Evolutionary conservation across 306 rosid species (phyloP).

Genomic region (Gastrolobium bilobum): DNA sequence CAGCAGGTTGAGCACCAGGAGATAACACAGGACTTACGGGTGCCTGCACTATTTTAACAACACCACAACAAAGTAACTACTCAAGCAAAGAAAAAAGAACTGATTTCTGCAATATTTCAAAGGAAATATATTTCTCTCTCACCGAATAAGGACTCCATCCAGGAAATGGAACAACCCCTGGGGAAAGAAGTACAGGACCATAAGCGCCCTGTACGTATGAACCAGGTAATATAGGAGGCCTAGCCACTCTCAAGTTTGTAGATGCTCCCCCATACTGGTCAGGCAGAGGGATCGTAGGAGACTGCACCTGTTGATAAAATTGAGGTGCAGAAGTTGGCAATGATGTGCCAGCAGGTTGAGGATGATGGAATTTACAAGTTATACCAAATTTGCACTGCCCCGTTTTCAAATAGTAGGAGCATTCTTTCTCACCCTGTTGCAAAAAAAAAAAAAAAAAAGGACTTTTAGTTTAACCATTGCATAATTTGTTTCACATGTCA

Average conservation of each 20-base stretch:
- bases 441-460: no score
- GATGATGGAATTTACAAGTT: slow-evolving; percentile 97
- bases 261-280: slow-evolving; percentile 84
- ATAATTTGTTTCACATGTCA: neutral
- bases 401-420: slow-evolving; percentile 99
- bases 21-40: slow-evolving; percentile 85
- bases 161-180: slow-evolving; percentile 79
- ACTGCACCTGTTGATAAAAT: slow-evolving; percentile 92
- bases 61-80: neutral
- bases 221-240: slow-evolving; percentile 82
- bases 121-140: slow-evolving; percentile 43
- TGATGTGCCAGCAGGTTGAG: slow-evolving; percentile 80
- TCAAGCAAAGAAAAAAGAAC: neutral
- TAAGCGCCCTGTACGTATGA: slow-evolving; percentile 89
- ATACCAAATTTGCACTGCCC: slow-evolving; percentile 97
- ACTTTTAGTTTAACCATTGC: slow-evolving; percentile 33
- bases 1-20: slow-evolving; percentile 84
- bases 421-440: slow-evolving; percentile 85
- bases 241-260: slow-evolving; percentile 77
- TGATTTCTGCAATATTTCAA: slow-evolving; percentile 19
- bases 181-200: slow-evolving; percentile 81
- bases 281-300: slow-evolving; percentile 76
- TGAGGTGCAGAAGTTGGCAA: slow-evolving; percentile 85
- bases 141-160: slow-evolving; percentile 94
- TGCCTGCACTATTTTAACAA: slow-evolving; percentile 66